Conservation (phyloP, 495 filamentous ascomycete genomes). For the Xylaria bambusicola region DNA sequence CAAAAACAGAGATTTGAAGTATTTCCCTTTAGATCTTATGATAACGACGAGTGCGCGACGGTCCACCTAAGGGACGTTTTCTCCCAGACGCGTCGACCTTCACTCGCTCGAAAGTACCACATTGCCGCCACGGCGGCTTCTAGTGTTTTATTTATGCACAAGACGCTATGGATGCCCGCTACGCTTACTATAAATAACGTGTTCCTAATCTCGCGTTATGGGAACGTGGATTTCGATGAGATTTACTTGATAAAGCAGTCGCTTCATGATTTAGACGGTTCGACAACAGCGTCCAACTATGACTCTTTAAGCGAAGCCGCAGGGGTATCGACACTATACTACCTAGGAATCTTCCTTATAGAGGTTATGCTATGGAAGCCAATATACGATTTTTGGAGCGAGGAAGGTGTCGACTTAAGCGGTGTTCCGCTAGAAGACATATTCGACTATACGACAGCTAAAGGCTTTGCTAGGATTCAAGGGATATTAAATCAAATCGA, state of each 20-base stretch:
- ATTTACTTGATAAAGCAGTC: constrained; percentile 7
- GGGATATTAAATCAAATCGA: constrained; percentile 8
- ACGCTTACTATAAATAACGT: constrained; percentile 6
- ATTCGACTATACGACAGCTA: constrained; percentile 10
- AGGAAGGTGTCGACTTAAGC: not conserved
- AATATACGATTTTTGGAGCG: constrained; percentile 6
- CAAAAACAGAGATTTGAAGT: constrained; percentile 8
- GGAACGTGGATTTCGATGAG: constrained; percentile 4
- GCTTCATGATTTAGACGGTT: not conserved
- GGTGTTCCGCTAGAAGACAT: not conserved
- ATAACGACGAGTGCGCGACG: constrained; percentile 2
- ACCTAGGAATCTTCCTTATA: constrained; percentile 1
- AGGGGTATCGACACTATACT: constrained; percentile 3
- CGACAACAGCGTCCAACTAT: not conserved
- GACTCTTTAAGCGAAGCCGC: not conserved
- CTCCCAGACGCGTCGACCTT: constrained; percentile 3
- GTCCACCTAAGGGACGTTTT: constrained; percentile 3
- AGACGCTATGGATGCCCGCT: constrained; percentile 12
- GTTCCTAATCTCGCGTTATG: constrained; percentile 6
- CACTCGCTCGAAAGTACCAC: constrained; percentile 12
- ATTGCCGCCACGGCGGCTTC: constrained; percentile 8
- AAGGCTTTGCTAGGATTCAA: constrained; percentile 11
- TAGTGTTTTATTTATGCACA: constrained; percentile 13
- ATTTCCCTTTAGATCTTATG: not conserved
- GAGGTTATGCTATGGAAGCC: constrained; percentile 12